A percentile compares a stretch with the other conserved stretches of the same genome.
These are phyloP conservation scores for Immersiella caudata DNA, from an alignment of 495 filamentous ascomycete species.

Conservation along the genomic window DNA sequence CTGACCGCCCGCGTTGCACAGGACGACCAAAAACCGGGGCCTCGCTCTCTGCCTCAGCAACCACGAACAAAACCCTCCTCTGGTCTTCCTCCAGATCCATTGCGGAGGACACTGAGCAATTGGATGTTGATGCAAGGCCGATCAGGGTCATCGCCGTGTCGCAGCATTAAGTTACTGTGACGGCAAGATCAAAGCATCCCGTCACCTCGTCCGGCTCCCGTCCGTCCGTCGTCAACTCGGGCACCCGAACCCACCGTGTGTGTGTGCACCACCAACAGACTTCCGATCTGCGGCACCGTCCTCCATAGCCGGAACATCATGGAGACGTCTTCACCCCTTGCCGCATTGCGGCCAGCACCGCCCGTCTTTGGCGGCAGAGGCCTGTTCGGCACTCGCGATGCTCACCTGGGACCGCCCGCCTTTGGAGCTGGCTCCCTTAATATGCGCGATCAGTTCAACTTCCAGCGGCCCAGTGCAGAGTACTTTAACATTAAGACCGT, in stretches of 20 bases:
- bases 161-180: conserved; percentile 30
- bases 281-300: not conserved
- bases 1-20: conserved; percentile 44
- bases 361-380: conserved; percentile 51
- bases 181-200: conserved; percentile 15
- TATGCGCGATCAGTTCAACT: conserved; percentile 62
- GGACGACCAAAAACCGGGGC: conserved; percentile 38
- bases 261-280: not conserved
- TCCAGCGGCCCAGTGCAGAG: conserved; percentile 54
- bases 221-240: not conserved
- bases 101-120: not conserved
- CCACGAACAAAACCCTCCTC: conserved; percentile 13
- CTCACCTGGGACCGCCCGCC: conserved; percentile 55
- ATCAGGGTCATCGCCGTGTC: conserved; percentile 11
- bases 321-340: conserved; percentile 92
- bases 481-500: conserved; percentile 78
- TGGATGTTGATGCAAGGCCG: conserved; percentile 22
- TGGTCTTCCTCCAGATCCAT: conserved; percentile 6
- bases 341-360: conserved; percentile 86
- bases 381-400: conserved; percentile 49
- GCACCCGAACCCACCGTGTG: not conserved
- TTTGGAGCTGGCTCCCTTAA: conserved; percentile 65
- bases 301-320: conserved; percentile 49
- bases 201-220: not conserved
- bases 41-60: conserved; percentile 26